Evolutionary conservation across 164 flowering plant genomes (phyloP), one percentile per base, ranked within the genome.

Genomic region (Tinospora cordifolia): DNA sequence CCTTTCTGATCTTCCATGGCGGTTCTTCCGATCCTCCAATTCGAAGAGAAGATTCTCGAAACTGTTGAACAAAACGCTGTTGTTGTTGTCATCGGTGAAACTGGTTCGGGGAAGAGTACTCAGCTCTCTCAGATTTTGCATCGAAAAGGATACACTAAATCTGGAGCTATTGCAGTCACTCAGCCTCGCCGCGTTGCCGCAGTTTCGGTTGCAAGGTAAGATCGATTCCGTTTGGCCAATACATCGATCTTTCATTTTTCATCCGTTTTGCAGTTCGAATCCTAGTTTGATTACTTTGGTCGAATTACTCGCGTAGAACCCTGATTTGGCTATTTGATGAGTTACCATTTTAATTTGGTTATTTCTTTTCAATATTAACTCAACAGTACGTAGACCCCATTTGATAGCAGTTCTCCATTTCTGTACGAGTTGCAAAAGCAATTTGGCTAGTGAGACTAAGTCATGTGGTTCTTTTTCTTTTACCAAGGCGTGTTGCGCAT

Each of bases 91-190:
- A 91, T 95, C 21, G 99, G 99, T 21, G 99, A 92, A 74, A 92
- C 99, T 8, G 99, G 99, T 54, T 95, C 99, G 0, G 99, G 99
- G 0, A 95, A 95, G 83, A 92, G 98, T 77, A 95, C 99, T n/a
- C 99, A 95, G 74, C 93, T 94, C 51, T 90, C 97, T 63, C 99
- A 94, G 81, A 90, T 92, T 34, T 82, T 95, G 24, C 90, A 84
- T 83, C 75, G 94, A 21, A 64, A 74, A 19, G 98, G 98, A 13
- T 90, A 81, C 83, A 79, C 98, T 40, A 77, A 85, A 13, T 79
- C 72, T 46, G 76, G 81, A 15, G 78, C 76, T 27, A 59, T 94
- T 27, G 97, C 80, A 68, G 88, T 92, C 71, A 92, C 98, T 69
- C 99, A 92, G 80, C 98, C 99, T 62, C 97, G 98, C 51, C 90